A percentile compares a stretch with the other conserved stretches of the same genome.
Conservation (phyloP, 306 rosid species). For the Crataegus laevigata region DNA sequence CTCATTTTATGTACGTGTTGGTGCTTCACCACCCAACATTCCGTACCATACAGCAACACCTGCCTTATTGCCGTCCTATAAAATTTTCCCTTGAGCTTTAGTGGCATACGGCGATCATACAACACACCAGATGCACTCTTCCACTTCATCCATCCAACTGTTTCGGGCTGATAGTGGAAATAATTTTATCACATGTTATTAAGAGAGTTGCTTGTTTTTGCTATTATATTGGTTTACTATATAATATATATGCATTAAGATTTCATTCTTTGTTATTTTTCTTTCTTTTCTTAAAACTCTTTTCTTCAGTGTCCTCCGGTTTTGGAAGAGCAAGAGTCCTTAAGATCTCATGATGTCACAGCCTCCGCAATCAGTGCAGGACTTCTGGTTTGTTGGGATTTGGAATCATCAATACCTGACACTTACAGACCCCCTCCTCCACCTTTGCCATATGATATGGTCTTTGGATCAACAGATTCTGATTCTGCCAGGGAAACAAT, state of each 20-base stretch:
- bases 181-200: neutral
- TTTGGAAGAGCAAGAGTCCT: conserved; percentile 50
- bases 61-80: too few species aligned
- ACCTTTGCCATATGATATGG: conserved; percentile 67
- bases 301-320: conserved; percentile 55
- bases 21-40: too few species aligned
- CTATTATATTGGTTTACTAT: neutral
- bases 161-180: neutral
- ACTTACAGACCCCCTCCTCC: conserved; percentile 75
- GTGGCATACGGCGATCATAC: too few species aligned
- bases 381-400: conserved; percentile 40
- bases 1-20: too few species aligned
- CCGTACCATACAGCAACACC: too few species aligned
- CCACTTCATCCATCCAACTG: too few species aligned
- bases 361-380: conserved; percentile 43
- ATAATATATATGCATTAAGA: neutral
- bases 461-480: conserved; percentile 50
- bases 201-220: neutral
- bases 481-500: conserved; percentile 44
- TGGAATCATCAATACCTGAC: conserved; percentile 59
- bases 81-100: too few species aligned
- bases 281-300: neutral
- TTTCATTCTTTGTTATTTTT: neutral
- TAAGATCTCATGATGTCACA: conserved; percentile 32
- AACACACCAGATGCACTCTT: too few species aligned